These are phyloP conservation scores for Leccinum ambiguum DNA, from an alignment of 1,284 basidiomycete genomes.

Conservation along the genomic window DNA sequence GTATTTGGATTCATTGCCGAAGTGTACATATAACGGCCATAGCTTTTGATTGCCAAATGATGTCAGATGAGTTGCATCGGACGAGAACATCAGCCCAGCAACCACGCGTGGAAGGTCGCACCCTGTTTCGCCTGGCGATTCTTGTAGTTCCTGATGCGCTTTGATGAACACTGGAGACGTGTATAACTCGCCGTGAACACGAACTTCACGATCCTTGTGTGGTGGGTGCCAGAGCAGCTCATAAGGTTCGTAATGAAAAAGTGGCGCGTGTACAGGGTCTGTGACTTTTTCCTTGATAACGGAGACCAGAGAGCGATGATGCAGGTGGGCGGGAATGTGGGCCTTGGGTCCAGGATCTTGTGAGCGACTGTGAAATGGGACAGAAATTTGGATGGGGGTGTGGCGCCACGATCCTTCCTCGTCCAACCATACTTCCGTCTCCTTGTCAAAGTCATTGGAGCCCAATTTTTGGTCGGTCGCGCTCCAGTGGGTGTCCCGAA, in stretches of 20 bases:
- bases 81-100: neutral
- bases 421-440: too few species aligned
- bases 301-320: too few species aligned
- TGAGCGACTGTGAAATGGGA: too few species aligned
- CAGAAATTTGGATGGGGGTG: too few species aligned
- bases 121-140: neutral
- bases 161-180: neutral
- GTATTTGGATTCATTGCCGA: neutral
- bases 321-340: too few species aligned
- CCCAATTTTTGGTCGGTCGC: too few species aligned
- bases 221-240: neutral
- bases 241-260: neutral
- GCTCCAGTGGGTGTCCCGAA: too few species aligned
- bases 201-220: neutral
- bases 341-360: too few species aligned
- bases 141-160: neutral
- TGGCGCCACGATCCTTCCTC: too few species aligned
- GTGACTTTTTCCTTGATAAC: too few species aligned
- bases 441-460: too few species aligned
- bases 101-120: neutral
- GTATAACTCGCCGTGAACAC: neutral
- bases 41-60: neutral
- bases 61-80: neutral
- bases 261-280: too few species aligned
- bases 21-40: neutral